Percentiles rank a stretch among this genome's conserved stretches.
phyloP scores from a whole-genome alignment of 495 filamentous ascomycete genomes.

The Aspergillus indologenus region DNA sequence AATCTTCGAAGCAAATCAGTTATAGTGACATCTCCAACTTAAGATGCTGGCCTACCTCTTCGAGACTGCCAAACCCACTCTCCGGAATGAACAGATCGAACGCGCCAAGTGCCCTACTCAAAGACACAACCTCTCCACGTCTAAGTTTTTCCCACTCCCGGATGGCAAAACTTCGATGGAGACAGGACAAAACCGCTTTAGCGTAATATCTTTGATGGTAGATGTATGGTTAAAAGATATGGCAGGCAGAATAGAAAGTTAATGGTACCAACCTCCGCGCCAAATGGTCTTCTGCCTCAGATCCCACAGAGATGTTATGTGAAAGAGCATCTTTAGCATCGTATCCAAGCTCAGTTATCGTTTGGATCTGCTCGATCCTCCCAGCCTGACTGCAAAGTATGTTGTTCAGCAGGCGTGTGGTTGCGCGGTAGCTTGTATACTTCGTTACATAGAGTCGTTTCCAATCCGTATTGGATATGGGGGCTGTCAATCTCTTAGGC shows the following conservation, averaged over 20 bases:
- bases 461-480: slow-evolving; percentile 68
- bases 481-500: slow-evolving; percentile 47
- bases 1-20: slow-evolving; percentile 46
- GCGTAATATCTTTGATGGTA: slow-evolving; percentile 63
- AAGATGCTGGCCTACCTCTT: slow-evolving; percentile 54
- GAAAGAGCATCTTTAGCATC: slow-evolving; percentile 86
- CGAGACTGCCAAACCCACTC: slow-evolving; percentile 64
- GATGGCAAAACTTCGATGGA: slow-evolving; percentile 79
- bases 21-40: not conserved
- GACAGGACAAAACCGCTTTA: slow-evolving; percentile 63
- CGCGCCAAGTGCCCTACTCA: slow-evolving; percentile 73
- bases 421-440: slow-evolving; percentile 49
- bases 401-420: slow-evolving; percentile 59
- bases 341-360: slow-evolving; percentile 69
- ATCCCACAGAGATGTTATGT: slow-evolving; percentile 54
- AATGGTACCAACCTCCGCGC: slow-evolving; percentile 64
- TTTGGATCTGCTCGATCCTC: slow-evolving; percentile 64
- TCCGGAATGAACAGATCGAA: slow-evolving; percentile 86
- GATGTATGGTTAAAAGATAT: slow-evolving; percentile 5
- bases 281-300: slow-evolving; percentile 69
- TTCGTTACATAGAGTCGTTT: slow-evolving; percentile 65
- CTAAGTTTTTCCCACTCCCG: slow-evolving; percentile 65
- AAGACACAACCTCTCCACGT: slow-evolving; percentile 49
- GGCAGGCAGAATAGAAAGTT: slow-evolving; percentile 2
- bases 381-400: slow-evolving; percentile 66